Conservation (phyloP, 192 early-diverging fungal genomes). For the Mortierella alpina region DNA sequence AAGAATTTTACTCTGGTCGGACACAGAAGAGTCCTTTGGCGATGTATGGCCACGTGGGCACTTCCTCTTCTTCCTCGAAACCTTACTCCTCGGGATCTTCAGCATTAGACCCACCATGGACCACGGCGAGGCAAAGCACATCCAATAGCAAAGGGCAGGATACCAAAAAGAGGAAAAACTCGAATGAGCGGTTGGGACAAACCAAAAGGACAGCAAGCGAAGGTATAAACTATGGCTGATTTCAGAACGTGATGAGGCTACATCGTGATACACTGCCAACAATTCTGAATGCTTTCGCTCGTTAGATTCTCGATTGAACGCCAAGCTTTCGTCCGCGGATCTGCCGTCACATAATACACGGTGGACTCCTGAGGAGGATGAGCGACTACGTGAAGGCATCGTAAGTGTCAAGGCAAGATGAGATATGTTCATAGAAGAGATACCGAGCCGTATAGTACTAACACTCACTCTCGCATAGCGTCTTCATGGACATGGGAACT, state of each 20-base stretch:
- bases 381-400: conserved; percentile 62
- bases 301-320: conserved; percentile 33
- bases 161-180: conserved; percentile 43
- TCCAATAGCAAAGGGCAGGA: conserved; percentile 35
- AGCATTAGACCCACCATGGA: neutral
- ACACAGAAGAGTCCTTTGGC: conserved; percentile 1
- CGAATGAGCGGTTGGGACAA: conserved; percentile 27
- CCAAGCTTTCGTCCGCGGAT: conserved; percentile 54
- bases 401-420: conserved; percentile 46
- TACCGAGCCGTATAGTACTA: no score
- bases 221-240: conserved; percentile 14
- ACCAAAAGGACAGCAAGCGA: conserved; percentile 45
- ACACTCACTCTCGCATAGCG: conserved; percentile 27
- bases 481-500: conserved; percentile 65
- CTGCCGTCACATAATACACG: conserved; percentile 65
- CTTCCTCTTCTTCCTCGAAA: no score
- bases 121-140: neutral
- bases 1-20: conserved; percentile 66
- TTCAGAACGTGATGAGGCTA: conserved; percentile 4
- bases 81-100: neutral
- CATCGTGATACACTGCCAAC: neutral
- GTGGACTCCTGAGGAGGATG: conserved; percentile 70
- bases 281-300: neutral
- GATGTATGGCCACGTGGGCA: neutral
- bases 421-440: neutral